Evolutionary conservation across 164 flowering plant genomes (phyloP).

Genomic region (Magnolia changhungtana): DNA sequence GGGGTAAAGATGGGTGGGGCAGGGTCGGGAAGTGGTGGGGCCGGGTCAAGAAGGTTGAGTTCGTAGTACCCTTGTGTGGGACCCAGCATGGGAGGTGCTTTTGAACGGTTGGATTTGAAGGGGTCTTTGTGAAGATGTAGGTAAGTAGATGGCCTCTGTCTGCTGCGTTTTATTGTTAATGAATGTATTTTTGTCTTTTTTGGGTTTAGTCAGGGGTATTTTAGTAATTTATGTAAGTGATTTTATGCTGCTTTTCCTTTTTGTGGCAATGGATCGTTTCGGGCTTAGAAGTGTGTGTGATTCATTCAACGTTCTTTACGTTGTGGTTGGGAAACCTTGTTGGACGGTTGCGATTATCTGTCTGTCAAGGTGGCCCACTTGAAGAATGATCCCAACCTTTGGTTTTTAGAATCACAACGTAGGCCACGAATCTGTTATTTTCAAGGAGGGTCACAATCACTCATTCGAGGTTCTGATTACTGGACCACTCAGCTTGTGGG

Average conservation of each 20-base stretch:
- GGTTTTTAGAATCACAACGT: too few species aligned
- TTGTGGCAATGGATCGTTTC: not conserved
- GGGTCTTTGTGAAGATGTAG: not conserved
- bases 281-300: not conserved
- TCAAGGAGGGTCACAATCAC: too few species aligned
- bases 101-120: not conserved
- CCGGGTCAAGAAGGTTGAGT: slow-evolving; percentile 39
- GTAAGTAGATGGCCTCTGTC: not conserved
- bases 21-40: slow-evolving; percentile 29
- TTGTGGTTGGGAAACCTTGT: too few species aligned
- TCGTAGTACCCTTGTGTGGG: slow-evolving; percentile 25
- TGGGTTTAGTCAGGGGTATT: not conserved
- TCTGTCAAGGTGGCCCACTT: too few species aligned
- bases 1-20: not conserved
- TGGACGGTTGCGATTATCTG: too few species aligned
- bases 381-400: too few species aligned
- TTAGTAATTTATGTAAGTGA: too few species aligned
- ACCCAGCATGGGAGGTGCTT: slow-evolving; percentile 3
- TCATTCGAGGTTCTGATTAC: too few species aligned
- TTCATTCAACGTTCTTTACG: too few species aligned
- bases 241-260: not conserved
- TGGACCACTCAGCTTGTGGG: too few species aligned
- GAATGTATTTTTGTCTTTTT: not conserved
- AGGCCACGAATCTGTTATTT: too few species aligned
- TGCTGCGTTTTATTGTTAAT: too few species aligned